Percentiles rank a stretch among this genome's conserved stretches.
Conservation (phyloP, 148 eudicot species). For the Persicaria tinctoria region DNA sequence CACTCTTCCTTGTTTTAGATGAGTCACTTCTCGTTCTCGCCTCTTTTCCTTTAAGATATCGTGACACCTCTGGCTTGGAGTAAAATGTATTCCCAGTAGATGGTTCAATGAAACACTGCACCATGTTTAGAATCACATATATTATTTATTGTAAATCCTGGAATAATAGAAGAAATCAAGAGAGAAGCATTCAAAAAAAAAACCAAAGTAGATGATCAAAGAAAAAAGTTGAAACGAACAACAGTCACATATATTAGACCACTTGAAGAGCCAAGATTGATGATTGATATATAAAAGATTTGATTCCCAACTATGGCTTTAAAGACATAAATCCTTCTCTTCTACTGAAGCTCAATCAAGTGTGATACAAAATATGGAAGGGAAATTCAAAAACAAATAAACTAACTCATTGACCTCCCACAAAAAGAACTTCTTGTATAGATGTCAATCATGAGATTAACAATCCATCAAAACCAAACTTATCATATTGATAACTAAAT, state of each 20-base stretch:
- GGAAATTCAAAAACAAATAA: not conserved
- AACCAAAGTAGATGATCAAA: not conserved
- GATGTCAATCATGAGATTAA: no score
- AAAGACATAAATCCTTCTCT: not conserved
- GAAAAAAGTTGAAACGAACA: not conserved
- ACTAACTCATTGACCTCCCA: not conserved
- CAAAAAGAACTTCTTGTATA: no score
- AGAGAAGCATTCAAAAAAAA: no score
- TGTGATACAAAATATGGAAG: not conserved
- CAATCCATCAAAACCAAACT: no score
- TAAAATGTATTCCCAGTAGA: conserved; percentile 46
- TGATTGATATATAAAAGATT: no score
- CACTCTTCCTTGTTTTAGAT: conserved; percentile 21
- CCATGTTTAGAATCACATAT: conserved; percentile 4
- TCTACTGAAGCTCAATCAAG: not conserved
- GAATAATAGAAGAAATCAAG: no score
- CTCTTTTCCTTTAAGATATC: conserved; percentile 36
- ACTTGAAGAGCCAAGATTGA: no score
- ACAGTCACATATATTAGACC: not conserved
- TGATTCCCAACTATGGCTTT: not conserved
- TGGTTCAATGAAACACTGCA: conserved; percentile 56
- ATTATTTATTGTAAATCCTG: not conserved
- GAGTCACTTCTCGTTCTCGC: conserved; percentile 13
- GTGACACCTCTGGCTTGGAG: conserved; percentile 58
- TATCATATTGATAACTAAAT: no score